Conservation (phyloP, 1,284 basidiomycete species). For the Fomitopsis pinicola region DNA sequence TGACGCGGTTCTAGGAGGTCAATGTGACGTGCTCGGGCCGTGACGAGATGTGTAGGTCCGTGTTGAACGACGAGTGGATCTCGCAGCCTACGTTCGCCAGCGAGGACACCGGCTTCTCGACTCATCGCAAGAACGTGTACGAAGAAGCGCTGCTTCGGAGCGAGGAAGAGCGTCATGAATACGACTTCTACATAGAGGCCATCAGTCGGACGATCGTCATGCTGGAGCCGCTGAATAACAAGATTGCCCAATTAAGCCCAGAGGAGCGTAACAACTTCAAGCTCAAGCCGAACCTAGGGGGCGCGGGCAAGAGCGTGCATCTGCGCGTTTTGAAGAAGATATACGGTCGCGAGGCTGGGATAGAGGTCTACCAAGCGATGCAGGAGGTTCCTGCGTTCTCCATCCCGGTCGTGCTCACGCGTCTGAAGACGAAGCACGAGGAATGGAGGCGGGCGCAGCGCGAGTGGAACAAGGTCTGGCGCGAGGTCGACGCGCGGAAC, state of each 20-base stretch:
- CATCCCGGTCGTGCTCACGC: slow-evolving; percentile 87
- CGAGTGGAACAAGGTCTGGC: slow-evolving; percentile 99
- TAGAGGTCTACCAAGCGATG: slow-evolving; percentile 88
- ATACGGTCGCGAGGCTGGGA: slow-evolving; percentile 84
- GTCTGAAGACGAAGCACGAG: slow-evolving; percentile 95
- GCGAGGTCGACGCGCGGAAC: slow-evolving; percentile 93
- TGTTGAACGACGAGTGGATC: slow-evolving; percentile 96
- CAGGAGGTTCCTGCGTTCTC: slow-evolving; percentile 93
- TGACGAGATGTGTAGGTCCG: slow-evolving; percentile 95
- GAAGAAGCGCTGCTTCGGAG: slow-evolving; percentile 97
- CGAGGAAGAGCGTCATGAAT: slow-evolving; percentile 98
- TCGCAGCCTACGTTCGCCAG: slow-evolving; percentile 95
- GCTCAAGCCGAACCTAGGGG: slow-evolving; percentile 88
- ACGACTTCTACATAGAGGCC: slow-evolving; percentile 99
- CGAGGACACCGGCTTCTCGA: slow-evolving; percentile 88
- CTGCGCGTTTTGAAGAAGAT: slow-evolving; percentile 96
- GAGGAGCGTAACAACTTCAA: slow-evolving; percentile 87
- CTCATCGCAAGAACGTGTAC: slow-evolving; percentile 93
- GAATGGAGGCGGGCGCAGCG: slow-evolving; percentile 99
- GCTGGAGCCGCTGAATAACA: slow-evolving; percentile 90
- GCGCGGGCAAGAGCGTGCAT: slow-evolving; percentile 89
- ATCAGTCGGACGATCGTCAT: slow-evolving; percentile 89
- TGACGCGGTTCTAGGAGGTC: slow-evolving; percentile 57
- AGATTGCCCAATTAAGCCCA: slow-evolving; percentile 77
- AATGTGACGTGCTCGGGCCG: slow-evolving; percentile 90